Conservation (phyloP, 2,329 filamentous ascomycete species). For the Penicillium rolfsii region DNA sequence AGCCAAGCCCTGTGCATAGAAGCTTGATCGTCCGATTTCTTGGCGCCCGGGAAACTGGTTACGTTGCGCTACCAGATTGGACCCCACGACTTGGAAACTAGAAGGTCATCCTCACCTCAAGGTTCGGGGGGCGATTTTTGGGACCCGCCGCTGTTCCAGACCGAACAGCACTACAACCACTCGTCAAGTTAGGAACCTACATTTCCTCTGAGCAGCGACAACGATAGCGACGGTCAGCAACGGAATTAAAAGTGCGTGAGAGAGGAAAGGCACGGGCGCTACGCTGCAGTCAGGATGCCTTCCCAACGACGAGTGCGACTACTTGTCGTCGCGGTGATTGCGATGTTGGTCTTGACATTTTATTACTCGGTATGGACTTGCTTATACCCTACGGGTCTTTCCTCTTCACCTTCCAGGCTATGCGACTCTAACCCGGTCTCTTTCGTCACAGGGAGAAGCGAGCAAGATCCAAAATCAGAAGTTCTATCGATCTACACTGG, state of each 20-base stretch:
- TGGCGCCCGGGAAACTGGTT: conserved; percentile 10
- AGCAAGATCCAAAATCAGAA: conserved; percentile 46
- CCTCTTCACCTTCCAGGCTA: too few species aligned
- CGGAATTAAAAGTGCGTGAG: background rate
- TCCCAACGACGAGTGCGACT: conserved; percentile 71
- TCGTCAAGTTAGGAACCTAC: background rate
- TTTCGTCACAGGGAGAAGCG: conserved; percentile 41
- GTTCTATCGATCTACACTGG: conserved; percentile 61
- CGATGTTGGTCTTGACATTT: conserved; percentile 68
- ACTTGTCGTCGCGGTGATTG: conserved; percentile 65
- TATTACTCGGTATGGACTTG: conserved; percentile 68
- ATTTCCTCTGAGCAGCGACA: background rate
- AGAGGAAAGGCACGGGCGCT: background rate
- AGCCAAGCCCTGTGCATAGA: conserved; percentile 6
- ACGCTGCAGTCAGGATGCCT: conserved; percentile 57
- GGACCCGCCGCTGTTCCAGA: conserved; percentile 1
- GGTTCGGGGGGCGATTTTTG: background rate
- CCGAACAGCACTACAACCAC: background rate
- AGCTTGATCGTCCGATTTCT: conserved; percentile 15
- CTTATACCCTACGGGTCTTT: too few species aligned
- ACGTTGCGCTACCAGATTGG: conserved; percentile 11
- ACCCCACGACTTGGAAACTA: background rate
- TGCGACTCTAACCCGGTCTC: conserved; percentile 10
- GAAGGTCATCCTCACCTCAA: background rate
- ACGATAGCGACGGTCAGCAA: background rate